phyloP scores from a whole-genome alignment of 108 stramenopile species.

The Skeletonema menzelii region DNA sequence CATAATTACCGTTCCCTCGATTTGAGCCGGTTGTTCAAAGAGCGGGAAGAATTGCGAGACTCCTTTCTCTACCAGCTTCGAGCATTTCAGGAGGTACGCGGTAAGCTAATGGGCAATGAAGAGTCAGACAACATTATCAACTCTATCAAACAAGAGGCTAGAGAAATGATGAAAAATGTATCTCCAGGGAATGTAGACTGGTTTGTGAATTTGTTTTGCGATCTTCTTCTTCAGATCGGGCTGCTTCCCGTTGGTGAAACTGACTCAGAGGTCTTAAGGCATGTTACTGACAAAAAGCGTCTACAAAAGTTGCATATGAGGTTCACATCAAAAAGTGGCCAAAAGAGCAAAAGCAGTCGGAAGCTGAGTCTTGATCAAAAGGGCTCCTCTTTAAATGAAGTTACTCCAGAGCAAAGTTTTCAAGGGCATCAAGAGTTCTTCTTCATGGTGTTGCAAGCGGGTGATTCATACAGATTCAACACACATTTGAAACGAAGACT shows the following conservation, averaged over 20 bases:
- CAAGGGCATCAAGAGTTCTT: constrained; percentile 87
- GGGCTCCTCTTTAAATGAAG: constrained; percentile 14
- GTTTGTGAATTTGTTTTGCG: constrained; percentile 80
- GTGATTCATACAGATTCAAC: constrained; percentile 69
- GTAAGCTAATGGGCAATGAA: constrained; percentile 54
- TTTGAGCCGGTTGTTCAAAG: constrained; percentile 61
- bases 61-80: constrained; percentile 75
- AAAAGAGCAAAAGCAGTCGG: constrained; percentile 53
- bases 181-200: constrained; percentile 58
- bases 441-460: constrained; percentile 64
- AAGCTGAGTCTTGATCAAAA: constrained; percentile 44
- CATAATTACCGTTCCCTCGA: constrained; percentile 66
- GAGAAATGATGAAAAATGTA: constrained; percentile 49
- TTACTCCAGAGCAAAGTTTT: constrained; percentile 59
- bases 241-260: constrained; percentile 74
- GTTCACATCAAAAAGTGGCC: constrained; percentile 55
- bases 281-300: constrained; percentile 64
- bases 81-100: constrained; percentile 64
- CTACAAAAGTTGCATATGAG: constrained; percentile 72
- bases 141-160: constrained; percentile 46
- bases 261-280: constrained; percentile 69
- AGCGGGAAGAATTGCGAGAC: constrained; percentile 78
- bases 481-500: constrained; percentile 50
- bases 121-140: constrained; percentile 40
- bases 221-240: constrained; percentile 79